A percentile compares a stretch with the other conserved stretches of the same genome.
phyloP scores from a whole-genome alignment of 305 asterid genomes.

The Fraxinus velutina region DNA sequence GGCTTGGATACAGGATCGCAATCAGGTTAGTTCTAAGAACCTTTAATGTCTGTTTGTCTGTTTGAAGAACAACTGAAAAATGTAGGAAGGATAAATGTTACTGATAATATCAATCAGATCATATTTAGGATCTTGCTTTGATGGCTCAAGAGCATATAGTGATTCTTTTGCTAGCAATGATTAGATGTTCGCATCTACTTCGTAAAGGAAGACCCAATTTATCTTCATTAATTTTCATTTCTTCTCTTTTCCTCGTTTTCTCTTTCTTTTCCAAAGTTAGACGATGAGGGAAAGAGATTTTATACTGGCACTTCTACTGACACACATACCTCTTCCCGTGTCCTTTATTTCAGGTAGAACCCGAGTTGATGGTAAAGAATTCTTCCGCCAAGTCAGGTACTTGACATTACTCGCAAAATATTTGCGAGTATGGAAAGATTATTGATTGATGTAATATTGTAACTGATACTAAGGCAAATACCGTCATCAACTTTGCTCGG shows the following conservation, averaged over 20 bases:
- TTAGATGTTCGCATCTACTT: not conserved
- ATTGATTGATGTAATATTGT: not conserved
- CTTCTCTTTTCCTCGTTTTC: not conserved
- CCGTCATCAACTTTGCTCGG: not conserved
- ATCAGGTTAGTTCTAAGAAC: conserved; percentile 45
- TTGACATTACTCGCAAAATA: conserved; percentile 12
- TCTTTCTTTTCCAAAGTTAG: not conserved
- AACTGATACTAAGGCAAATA: not conserved
- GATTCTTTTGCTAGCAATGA: not conserved
- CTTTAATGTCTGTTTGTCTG: not conserved
- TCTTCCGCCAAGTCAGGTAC: conserved; percentile 98
- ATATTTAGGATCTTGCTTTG: not conserved
- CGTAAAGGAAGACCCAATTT: not conserved
- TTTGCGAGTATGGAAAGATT: not conserved
- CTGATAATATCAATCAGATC: not conserved
- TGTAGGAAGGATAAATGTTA: not conserved
- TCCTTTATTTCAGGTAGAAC: conserved; percentile 51
- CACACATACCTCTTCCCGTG: not conserved
- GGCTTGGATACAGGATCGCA: conserved; percentile 70
- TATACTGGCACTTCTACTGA: not conserved
- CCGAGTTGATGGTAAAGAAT: conserved; percentile 95
- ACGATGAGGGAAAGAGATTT: not conserved
- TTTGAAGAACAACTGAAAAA: not conserved
- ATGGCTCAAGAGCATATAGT: not conserved
- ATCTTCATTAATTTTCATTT: not conserved